Percentiles rank a stretch among this genome's conserved stretches.
phyloP scores from a whole-genome alignment of 345 rosid genomes.

The Limnanthes douglasii region DNA sequence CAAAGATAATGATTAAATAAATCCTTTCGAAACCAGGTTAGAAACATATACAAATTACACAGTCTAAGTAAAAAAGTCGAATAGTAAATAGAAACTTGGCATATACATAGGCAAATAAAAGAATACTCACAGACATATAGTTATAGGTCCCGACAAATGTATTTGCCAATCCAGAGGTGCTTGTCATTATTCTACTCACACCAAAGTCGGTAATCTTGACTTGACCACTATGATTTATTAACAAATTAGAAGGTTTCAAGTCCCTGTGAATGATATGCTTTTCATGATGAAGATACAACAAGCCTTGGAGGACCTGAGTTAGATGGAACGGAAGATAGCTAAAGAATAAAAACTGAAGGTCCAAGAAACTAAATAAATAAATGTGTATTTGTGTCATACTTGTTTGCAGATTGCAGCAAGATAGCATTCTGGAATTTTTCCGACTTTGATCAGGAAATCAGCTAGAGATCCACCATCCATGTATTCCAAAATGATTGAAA shows the following conservation, averaged over 20 bases:
- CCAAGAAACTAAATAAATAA: conserved; percentile 1
- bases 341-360: background rate
- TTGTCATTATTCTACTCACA: conserved; percentile 68
- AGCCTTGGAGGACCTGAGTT: conserved; percentile 78
- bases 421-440: conserved; percentile 51
- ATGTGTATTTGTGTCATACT: conserved; percentile 21
- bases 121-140: conserved; percentile 75
- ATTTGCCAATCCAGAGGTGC: conserved; percentile 67
- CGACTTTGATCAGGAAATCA: conserved; percentile 58
- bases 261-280: conserved; percentile 83
- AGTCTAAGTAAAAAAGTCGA: background rate
- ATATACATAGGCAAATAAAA: background rate
- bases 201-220: conserved; percentile 93
- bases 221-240: conserved; percentile 77
- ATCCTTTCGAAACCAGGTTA: background rate
- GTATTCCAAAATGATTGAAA: conserved; percentile 79
- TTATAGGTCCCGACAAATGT: conserved; percentile 78
- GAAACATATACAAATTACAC: background rate
- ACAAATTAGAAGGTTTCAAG: conserved; percentile 75
- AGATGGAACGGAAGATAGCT: no score
- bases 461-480: conserved; percentile 92
- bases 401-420: conserved; percentile 73
- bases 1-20: background rate
- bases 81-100: background rate
- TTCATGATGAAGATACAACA: conserved; percentile 70